Evolutionary conservation across 352 stramenopile genomes (phyloP).

Genomic region (Globisporangium takayamanum): DNA sequence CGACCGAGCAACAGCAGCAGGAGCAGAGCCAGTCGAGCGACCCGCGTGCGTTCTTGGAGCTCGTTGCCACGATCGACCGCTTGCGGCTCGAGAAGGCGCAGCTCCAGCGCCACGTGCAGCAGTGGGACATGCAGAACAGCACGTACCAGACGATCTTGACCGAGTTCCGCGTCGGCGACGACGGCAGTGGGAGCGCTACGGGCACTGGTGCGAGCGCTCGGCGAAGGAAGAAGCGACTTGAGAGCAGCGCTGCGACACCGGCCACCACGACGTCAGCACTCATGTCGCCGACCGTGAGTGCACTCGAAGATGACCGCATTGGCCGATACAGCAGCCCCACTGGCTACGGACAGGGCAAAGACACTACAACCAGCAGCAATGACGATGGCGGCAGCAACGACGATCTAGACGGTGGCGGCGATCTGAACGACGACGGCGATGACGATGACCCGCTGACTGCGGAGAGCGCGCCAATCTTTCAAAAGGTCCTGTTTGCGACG

Average conservation of each 20-base stretch:
- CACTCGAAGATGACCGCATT: too few relatives aligned
- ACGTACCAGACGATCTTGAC: conserved; percentile 48
- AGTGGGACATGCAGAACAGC: conserved; percentile 48
- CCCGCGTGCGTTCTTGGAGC: conserved; percentile 17
- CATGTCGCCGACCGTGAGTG: background rate
- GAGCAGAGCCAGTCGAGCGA: conserved; percentile 9
- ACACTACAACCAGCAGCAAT: background rate
- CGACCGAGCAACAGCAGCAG: background rate
- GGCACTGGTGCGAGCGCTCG: too few relatives aligned
- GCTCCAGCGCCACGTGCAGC: conserved; percentile 24
- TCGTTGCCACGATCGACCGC: conserved; percentile 40
- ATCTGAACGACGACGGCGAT: conserved; percentile 1
- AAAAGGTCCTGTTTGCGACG: conserved; percentile 35
- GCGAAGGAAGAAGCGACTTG: background rate
- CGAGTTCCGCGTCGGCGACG: conserved; percentile 18
- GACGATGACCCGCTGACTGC: conserved; percentile 9
- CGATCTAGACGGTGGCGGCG: background rate
- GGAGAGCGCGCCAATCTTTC: conserved; percentile 34
- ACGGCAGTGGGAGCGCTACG: background rate
- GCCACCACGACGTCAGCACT: background rate
- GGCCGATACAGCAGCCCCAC: too few relatives aligned
- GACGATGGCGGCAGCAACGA: background rate
- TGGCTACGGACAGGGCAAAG: too few relatives aligned
- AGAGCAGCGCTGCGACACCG: background rate
- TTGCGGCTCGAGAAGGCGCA: conserved; percentile 33